Conservation (phyloP, 768 basidiomycete species). For the Coprinopsis sp. region DNA sequence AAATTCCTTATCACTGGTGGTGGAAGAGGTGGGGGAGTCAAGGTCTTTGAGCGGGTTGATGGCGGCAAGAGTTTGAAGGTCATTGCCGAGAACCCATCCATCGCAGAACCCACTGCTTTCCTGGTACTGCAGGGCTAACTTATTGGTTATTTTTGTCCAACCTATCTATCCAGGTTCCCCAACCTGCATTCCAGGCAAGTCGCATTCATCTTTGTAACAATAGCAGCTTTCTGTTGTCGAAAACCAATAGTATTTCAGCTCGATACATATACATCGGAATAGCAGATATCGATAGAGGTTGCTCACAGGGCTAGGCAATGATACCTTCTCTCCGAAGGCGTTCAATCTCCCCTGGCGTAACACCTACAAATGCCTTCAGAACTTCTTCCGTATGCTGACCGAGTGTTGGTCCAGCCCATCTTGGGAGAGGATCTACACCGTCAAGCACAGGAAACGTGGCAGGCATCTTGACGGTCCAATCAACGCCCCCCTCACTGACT, state of each 20-base stretch:
- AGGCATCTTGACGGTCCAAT: conserved; percentile 65
- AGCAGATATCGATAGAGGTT: neutral
- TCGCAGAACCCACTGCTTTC: conserved; percentile 52
- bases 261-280: neutral
- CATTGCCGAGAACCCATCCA: conserved; percentile 40
- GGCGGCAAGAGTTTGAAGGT: conserved; percentile 52
- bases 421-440: conserved; percentile 51
- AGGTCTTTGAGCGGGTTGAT: conserved; percentile 62
- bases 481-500: conserved; percentile 33
- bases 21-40: conserved; percentile 57
- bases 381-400: conserved; percentile 55
- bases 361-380: conserved; percentile 37
- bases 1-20: conserved; percentile 66
- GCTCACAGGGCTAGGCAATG: conserved; percentile 28
- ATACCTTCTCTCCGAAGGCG: conserved; percentile 37
- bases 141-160: conserved; percentile 1
- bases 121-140: conserved; percentile 36
- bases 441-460: conserved; percentile 60
- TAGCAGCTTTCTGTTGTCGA: neutral
- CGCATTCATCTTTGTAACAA: too few relatives aligned
- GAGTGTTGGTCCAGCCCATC: conserved; percentile 68
- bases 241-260: neutral
- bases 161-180: too few relatives aligned
- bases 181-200: too few relatives aligned
- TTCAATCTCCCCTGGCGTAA: conserved; percentile 32